phyloP scores from a whole-genome alignment of 495 filamentous ascomycete genomes.

The Neurospora terricola region DNA sequence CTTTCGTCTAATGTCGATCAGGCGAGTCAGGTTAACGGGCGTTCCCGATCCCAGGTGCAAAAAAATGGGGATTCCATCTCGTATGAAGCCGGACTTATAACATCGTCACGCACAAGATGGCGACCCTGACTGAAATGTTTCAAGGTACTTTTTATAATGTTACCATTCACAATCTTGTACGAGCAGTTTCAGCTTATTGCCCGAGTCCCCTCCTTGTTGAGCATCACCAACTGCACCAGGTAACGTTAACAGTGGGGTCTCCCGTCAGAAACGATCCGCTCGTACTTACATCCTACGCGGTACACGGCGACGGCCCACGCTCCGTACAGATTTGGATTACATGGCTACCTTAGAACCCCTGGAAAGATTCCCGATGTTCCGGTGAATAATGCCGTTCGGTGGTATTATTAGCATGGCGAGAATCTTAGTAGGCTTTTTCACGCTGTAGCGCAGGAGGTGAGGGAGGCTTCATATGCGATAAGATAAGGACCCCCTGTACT shows the following conservation, averaged over 20 bases:
- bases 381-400: background rate
- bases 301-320: background rate
- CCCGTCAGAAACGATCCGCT: background rate
- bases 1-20: background rate
- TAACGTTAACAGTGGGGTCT: background rate
- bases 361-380: background rate
- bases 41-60: background rate
- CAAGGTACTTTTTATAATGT: background rate
- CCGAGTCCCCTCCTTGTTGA: background rate
- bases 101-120: background rate
- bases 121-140: background rate
- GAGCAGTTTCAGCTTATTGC: background rate
- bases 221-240: background rate
- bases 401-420: background rate
- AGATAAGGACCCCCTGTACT: background rate
- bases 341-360: background rate
- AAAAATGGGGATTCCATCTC: background rate
- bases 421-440: background rate
- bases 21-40: background rate
- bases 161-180: background rate
- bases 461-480: background rate
- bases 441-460: background rate
- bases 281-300: background rate
- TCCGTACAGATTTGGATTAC: background rate
- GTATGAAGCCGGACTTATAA: background rate